Percentiles rank a stretch among this genome's conserved stretches.
These are phyloP conservation scores for Fusarium piperis DNA, from an alignment of 2,329 filamentous ascomycete species.

Conservation along the genomic window DNA sequence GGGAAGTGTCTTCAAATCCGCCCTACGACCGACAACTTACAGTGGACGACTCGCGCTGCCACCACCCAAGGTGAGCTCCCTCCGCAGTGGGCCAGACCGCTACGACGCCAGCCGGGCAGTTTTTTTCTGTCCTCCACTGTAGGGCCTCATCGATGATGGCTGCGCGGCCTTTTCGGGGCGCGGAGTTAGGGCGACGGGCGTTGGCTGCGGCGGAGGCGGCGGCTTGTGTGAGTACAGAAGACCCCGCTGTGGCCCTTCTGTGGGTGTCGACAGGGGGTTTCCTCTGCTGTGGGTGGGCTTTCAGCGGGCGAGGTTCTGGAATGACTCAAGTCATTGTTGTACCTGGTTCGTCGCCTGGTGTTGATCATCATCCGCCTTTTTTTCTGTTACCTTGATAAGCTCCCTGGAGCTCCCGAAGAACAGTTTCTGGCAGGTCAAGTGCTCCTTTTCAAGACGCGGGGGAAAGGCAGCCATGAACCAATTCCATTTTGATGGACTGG, in stretches of 20 bases:
- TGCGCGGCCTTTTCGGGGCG: constrained; percentile 33
- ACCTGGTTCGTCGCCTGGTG: constrained; percentile 6
- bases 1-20: constrained; percentile 21
- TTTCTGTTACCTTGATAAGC: constrained; percentile 24
- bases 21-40: constrained; percentile 4
- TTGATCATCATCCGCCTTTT: constrained; percentile 19
- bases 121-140: background rate
- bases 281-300: constrained; percentile 32
- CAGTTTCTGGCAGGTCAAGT: constrained; percentile 14
- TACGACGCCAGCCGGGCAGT: background rate
- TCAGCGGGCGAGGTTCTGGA: constrained; percentile 35
- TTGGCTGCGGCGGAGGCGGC: constrained; percentile 18
- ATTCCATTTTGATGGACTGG: background rate
- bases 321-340: constrained; percentile 38
- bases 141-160: constrained; percentile 19
- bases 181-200: constrained; percentile 34
- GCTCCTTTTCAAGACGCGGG: background rate
- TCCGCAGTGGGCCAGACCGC: constrained; percentile 9
- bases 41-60: constrained; percentile 5
- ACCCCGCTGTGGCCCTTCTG: constrained; percentile 27
- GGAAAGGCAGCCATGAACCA: constrained; percentile 18
- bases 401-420: constrained; percentile 25
- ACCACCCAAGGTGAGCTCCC: constrained; percentile 8
- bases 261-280: constrained; percentile 36
- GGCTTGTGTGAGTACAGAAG: constrained; percentile 1